Evolutionary conservation across 352 stramenopile genomes (phyloP).

Genomic region (Globisporangium recalcitrans): DNA sequence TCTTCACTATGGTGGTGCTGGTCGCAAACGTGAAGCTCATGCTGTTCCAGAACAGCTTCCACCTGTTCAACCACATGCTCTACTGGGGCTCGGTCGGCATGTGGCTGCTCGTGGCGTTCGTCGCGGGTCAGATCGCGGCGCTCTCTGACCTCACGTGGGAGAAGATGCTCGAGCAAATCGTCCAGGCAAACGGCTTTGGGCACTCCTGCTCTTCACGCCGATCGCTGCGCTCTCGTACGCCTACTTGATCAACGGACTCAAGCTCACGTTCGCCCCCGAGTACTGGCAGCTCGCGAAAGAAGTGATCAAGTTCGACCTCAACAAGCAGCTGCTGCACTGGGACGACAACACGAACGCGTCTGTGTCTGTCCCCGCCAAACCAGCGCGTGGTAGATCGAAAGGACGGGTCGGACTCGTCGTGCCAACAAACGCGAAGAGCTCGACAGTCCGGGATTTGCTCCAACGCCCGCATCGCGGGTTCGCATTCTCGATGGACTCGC

Average conservation of each 20-base stretch:
- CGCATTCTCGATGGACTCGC: slow-evolving; percentile 63
- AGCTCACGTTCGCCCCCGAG: slow-evolving; percentile 58
- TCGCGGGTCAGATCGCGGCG: slow-evolving; percentile 42
- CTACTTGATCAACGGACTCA: slow-evolving; percentile 49
- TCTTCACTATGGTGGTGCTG: slow-evolving; percentile 76
- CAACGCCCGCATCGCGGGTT: slow-evolving; percentile 57
- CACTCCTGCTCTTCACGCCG: slow-evolving; percentile 49
- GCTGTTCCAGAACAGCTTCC: slow-evolving; percentile 76
- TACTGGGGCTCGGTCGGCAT: slow-evolving; percentile 56
- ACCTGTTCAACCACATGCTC: slow-evolving; percentile 58
- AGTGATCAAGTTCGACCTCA: slow-evolving; percentile 60
- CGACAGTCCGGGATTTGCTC: slow-evolving; percentile 15
- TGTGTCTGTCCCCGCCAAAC: slow-evolving; percentile 37
- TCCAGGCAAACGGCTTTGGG: slow-evolving; percentile 53
- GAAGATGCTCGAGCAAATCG: slow-evolving; percentile 59
- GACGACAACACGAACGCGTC: slow-evolving; percentile 58
- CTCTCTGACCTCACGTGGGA: slow-evolving; percentile 75
- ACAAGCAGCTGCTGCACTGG: slow-evolving; percentile 50
- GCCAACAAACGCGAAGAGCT: slow-evolving; percentile 26
- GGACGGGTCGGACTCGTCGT: slow-evolving; percentile 32
- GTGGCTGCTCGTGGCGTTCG: slow-evolving; percentile 56
- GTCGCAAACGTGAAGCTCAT: slow-evolving; percentile 76
- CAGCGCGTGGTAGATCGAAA: slow-evolving; percentile 8
- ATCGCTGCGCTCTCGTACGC: slow-evolving; percentile 45
- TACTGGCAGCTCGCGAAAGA: slow-evolving; percentile 81